These are phyloP conservation scores for Brassica nigra DNA, from an alignment of 345 rosid species.

Conservation along the genomic window DNA sequence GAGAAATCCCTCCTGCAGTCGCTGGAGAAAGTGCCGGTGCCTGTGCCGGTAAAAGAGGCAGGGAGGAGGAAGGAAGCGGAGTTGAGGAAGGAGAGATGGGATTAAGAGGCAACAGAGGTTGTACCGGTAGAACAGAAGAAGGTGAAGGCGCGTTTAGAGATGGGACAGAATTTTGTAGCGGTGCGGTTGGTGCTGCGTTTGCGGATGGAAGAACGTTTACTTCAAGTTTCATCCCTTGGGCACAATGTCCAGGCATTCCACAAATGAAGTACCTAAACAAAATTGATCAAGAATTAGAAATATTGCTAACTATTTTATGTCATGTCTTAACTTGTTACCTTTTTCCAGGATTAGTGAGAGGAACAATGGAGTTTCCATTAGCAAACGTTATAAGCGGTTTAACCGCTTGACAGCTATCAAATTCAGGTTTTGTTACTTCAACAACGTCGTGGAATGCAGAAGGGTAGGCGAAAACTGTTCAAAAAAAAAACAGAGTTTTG, in stretches of 20 bases:
- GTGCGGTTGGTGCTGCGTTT: constrained; percentile 32
- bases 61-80: constrained; percentile 41
- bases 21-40: constrained; percentile 36
- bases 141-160: constrained; percentile 40
- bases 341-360: constrained; percentile 64
- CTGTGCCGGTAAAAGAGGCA: constrained; percentile 28
- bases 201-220: constrained; percentile 51
- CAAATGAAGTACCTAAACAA: constrained; percentile 71
- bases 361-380: constrained; percentile 57
- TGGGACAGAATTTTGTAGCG: constrained; percentile 38
- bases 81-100: constrained; percentile 39
- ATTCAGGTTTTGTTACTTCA: constrained; percentile 63
- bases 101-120: constrained; percentile 32
- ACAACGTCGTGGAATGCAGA: constrained; percentile 54
- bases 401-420: constrained; percentile 55
- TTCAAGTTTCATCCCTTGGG: constrained; percentile 70
- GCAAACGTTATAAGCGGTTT: constrained; percentile 47
- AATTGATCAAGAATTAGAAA: not conserved
- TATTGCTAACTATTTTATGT: not conserved
- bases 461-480: constrained; percentile 56
- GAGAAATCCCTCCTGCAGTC: constrained; percentile 16
- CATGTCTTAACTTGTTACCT: constrained; percentile 30
- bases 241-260: constrained; percentile 65
- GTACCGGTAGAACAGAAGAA: constrained; percentile 38
- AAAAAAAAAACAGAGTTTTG: constrained; percentile 15